These are phyloP conservation scores for Glarea lozoyensis DNA, from an alignment of 495 filamentous ascomycete species.

Conservation along the genomic window DNA sequence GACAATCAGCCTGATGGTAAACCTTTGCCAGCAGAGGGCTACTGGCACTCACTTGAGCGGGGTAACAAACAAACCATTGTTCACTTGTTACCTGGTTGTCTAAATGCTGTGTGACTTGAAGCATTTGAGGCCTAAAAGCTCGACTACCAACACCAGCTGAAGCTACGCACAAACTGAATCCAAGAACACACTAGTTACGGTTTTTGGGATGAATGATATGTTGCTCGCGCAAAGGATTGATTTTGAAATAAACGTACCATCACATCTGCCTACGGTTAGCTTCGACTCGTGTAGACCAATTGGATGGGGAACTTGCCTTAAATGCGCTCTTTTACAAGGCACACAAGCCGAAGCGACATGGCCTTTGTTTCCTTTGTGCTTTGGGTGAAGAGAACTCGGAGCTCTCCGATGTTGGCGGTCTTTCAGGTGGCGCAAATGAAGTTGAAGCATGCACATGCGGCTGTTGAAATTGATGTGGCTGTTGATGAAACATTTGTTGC, in stretches of 20 bases:
- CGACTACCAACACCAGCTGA: slow-evolving; percentile 1
- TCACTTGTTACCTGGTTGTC: no score
- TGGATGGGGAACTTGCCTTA: slow-evolving; percentile 35
- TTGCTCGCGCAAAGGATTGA: slow-evolving; percentile 1
- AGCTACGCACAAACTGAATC: slow-evolving; percentile 8
- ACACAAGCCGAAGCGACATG: slow-evolving; percentile 96
- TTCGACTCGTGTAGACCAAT: slow-evolving; percentile 2
- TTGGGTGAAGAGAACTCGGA: slow-evolving; percentile 41
- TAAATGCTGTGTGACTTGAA: slow-evolving; percentile 5
- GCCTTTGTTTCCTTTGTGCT: slow-evolving; percentile 73
- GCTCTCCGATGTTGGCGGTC: slow-evolving; percentile 9
- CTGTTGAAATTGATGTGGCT: slow-evolving; percentile 6
- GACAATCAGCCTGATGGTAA: no score
- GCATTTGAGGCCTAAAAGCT: not conserved
- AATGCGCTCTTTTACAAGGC: slow-evolving; percentile 94
- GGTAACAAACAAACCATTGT: slow-evolving; percentile 11
- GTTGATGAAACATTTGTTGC: slow-evolving; percentile 23
- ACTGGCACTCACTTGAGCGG: slow-evolving; percentile 16
- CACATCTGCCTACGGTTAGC: slow-evolving; percentile 20
- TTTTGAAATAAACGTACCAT: slow-evolving; percentile 20
- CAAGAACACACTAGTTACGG: no score
- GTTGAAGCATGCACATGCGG: slow-evolving; percentile 14
- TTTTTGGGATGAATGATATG: no score
- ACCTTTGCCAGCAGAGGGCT: no score
- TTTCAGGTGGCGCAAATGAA: slow-evolving; percentile 30